These are phyloP conservation scores for Filosporella fistucella DNA, from an alignment of 495 filamentous ascomycete species.

Conservation along the genomic window DNA sequence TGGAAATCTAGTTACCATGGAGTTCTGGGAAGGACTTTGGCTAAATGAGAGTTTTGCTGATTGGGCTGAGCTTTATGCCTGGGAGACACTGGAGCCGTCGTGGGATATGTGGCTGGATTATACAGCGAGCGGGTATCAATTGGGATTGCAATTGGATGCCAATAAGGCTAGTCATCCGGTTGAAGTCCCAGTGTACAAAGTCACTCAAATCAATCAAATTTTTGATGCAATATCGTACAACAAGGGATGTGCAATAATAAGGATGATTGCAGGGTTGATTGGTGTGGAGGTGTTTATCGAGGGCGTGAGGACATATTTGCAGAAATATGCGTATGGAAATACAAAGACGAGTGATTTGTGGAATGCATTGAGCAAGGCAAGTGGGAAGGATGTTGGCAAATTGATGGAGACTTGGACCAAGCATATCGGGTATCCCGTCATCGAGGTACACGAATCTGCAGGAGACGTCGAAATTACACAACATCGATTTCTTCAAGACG, in stretches of 20 bases:
- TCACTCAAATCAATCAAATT: slow-evolving; percentile 92
- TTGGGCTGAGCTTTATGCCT: slow-evolving; percentile 9
- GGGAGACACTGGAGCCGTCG: slow-evolving; percentile 1
- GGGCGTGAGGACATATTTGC: slow-evolving; percentile 84
- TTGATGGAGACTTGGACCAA: slow-evolving; percentile 77
- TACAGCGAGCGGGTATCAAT: slow-evolving; percentile 11
- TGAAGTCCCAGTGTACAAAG: slow-evolving; percentile 78
- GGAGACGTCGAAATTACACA: slow-evolving; percentile 55
- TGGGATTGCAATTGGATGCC: slow-evolving; percentile 58
- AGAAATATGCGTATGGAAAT: slow-evolving; percentile 87
- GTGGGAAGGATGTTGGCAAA: slow-evolving; percentile 81
- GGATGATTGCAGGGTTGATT: slow-evolving; percentile 94
- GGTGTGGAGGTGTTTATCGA: slow-evolving; percentile 91
- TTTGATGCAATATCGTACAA: slow-evolving; percentile 97
- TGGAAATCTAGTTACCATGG: slow-evolving; percentile 21
- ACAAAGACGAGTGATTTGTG: slow-evolving; percentile 85
- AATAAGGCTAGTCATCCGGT: slow-evolving; percentile 87
- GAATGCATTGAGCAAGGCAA: slow-evolving; percentile 81
- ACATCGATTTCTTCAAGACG: slow-evolving; percentile 67
- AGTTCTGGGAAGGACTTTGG: slow-evolving; percentile 22
- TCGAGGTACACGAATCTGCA: slow-evolving; percentile 58
- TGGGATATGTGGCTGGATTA: slow-evolving; percentile 15
- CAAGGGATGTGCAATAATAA: slow-evolving; percentile 92
- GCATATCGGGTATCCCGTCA: slow-evolving; percentile 68
- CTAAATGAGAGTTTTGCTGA: slow-evolving; percentile 26